Evolutionary conservation across 345 rosid species (phyloP).

Genomic region (Hirschfeldia incana): DNA sequence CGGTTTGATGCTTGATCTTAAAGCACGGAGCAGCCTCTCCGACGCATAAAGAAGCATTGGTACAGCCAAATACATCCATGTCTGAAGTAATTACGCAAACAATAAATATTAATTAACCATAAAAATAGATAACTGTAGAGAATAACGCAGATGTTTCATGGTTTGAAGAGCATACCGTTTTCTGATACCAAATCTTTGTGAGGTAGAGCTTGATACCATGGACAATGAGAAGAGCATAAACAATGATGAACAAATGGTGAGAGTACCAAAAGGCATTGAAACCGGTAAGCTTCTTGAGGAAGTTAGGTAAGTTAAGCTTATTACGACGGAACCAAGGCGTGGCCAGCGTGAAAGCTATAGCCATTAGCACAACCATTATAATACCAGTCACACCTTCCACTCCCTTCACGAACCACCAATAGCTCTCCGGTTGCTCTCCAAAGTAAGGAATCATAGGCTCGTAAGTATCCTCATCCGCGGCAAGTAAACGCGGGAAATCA

Average conservation of each 20-base stretch:
- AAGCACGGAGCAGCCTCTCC: constrained; percentile 68
- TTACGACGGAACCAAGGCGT: constrained; percentile 87
- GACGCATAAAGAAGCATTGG: constrained; percentile 63
- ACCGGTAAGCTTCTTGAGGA: constrained; percentile 73
- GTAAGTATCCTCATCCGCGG: constrained; percentile 60
- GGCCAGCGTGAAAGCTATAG: constrained; percentile 77
- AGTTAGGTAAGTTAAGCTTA: constrained; percentile 69
- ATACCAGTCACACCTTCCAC: constrained; percentile 79
- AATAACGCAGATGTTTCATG: background rate
- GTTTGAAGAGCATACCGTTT: constrained; percentile 54
- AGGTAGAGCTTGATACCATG: constrained; percentile 80
- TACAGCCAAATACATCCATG: constrained; percentile 88
- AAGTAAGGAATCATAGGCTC: constrained; percentile 61
- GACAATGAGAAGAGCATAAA: constrained; percentile 73
- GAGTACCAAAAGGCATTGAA: constrained; percentile 95
- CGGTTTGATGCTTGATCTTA: constrained; percentile 64
- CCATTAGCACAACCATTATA: constrained; percentile 75
- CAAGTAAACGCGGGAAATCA: constrained; percentile 69
- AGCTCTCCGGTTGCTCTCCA: constrained; percentile 62
- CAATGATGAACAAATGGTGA: constrained; percentile 77
- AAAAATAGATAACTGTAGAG: background rate
- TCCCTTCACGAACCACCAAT: constrained; percentile 82
- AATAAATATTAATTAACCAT: background rate
- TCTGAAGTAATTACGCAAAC: constrained; percentile 44
- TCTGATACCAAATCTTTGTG: constrained; percentile 68